These are phyloP conservation scores for Euphorbia tirucalli DNA, from an alignment of 345 rosid genomes.

Conservation along the genomic window DNA sequence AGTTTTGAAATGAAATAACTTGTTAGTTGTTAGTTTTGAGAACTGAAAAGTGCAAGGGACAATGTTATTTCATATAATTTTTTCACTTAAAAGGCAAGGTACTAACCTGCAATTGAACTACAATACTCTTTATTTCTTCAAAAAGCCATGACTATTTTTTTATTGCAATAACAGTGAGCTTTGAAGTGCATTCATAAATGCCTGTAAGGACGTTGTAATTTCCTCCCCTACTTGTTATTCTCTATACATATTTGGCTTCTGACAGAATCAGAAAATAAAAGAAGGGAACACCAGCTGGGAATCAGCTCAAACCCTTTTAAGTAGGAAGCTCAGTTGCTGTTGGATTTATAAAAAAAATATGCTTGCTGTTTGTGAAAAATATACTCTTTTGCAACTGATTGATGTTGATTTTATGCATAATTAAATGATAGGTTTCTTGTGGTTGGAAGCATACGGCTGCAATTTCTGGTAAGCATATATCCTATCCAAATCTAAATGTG, in stretches of 20 bases:
- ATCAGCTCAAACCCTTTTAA: not conserved
- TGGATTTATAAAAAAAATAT: not conserved
- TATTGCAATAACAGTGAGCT: not conserved
- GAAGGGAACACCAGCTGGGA: not conserved
- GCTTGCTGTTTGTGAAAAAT: not conserved
- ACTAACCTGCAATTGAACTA: not conserved
- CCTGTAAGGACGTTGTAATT: not conserved
- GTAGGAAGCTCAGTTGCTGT: not conserved
- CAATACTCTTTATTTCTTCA: not conserved
- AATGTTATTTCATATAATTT: not conserved
- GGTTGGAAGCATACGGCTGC: constrained; percentile 99
- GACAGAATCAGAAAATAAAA: not conserved
- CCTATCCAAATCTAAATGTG: not conserved
- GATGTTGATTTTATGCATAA: not conserved
- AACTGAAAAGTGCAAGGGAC: not conserved
- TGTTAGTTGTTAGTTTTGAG: not conserved
- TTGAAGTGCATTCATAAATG: not conserved
- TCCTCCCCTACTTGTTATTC: not conserved
- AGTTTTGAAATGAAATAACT: not conserved
- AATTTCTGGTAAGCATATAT: constrained; percentile 60
- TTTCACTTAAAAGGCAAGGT: not conserved
- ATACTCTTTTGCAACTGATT: not conserved
- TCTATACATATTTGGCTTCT: not conserved
- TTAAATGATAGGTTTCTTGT: constrained; percentile 69
- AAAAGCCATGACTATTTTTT: not conserved